Percentiles rank a stretch among this genome's conserved stretches.
These are phyloP conservation scores for Talaromyces sp. DNA, from an alignment of 2,329 filamentous ascomycete species.

Conservation along the genomic window DNA sequence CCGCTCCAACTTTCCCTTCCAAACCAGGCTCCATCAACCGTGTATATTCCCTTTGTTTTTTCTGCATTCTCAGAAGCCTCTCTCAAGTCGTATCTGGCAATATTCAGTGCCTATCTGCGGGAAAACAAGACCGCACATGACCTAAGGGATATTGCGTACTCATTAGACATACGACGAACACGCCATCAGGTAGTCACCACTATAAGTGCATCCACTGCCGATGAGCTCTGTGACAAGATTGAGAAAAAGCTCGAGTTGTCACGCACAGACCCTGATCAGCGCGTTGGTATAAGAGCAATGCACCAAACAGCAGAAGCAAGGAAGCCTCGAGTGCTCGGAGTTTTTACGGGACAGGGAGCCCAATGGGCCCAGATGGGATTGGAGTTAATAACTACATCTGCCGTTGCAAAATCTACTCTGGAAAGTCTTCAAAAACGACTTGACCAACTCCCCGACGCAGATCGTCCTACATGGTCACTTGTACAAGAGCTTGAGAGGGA, in stretches of 20 bases:
- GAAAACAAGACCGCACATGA: too few relatives aligned
- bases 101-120: too few relatives aligned
- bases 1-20: not conserved
- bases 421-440: not conserved
- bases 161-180: too few relatives aligned
- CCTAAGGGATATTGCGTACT: too few relatives aligned
- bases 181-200: too few relatives aligned
- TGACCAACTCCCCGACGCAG: not conserved
- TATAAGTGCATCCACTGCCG: too few relatives aligned
- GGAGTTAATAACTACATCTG: constrained; percentile 16
- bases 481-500: constrained; percentile 13
- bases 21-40: not conserved
- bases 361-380: constrained; percentile 26
- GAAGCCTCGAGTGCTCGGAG: constrained; percentile 8
- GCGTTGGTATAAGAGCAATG: too few relatives aligned
- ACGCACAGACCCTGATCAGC: too few relatives aligned
- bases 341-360: constrained; percentile 32
- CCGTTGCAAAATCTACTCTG: constrained; percentile 2
- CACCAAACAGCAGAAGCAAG: too few relatives aligned
- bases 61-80: not conserved
- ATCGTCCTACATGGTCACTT: constrained; percentile 15
- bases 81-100: too few relatives aligned
- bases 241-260: too few relatives aligned
- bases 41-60: not conserved
- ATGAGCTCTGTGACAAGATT: too few relatives aligned